Base-by-base conservation (phyloP, 1,139 yeast genomes). In the Scheffersomyces cryptocercus region DNA sequence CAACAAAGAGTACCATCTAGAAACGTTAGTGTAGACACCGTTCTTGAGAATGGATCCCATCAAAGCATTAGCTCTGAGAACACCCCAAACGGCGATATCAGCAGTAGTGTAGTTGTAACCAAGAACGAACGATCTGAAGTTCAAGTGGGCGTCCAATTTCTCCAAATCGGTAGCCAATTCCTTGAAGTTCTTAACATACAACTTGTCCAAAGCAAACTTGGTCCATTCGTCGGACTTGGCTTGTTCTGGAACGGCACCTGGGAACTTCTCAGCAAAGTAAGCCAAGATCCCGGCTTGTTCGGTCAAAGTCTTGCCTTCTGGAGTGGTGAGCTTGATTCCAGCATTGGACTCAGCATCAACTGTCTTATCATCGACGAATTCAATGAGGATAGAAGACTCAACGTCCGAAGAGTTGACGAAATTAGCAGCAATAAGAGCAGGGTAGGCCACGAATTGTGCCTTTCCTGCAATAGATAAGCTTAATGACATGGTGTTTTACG, bases 31-130 rank as follows among this genome's bases (percentile, higher is more conserved):
- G 70, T 85, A 89, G 29, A 85, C 85, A 42, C 85, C 88, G 68
- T 82, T 87, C 75, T 89, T 91, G 65, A 91, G 78, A 49, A 88
- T 84, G 10, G 97, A 88, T 28, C 93, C 96, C 76, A 90, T 89
- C 63, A 93, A 84, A 42, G 96, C 89, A 64, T 93, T 91, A 52
- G 96, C 88, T 70, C 97, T 83, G 56, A 93, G 77, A 36, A 85
- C 88, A 67, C 98, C 98, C 97, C 97, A 93, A 28, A 87, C 77
- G 12, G 95, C 88, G 49, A 89, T 73, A 67, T 93, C 99, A 42
- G 96, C 95, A 44, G 83, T 68, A 10, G 95, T 72, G 49, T 80
- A 73, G 26, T 73, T 58, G 67, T 83, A 77, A 14, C 95, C 96
- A 49, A 81, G 76, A 45, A 89, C 64, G 62, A 79, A 90, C 4